Base-by-base conservation (phyloP, 1,284 basidiomycete genomes). In the Ustilago cynodontis region DNA sequence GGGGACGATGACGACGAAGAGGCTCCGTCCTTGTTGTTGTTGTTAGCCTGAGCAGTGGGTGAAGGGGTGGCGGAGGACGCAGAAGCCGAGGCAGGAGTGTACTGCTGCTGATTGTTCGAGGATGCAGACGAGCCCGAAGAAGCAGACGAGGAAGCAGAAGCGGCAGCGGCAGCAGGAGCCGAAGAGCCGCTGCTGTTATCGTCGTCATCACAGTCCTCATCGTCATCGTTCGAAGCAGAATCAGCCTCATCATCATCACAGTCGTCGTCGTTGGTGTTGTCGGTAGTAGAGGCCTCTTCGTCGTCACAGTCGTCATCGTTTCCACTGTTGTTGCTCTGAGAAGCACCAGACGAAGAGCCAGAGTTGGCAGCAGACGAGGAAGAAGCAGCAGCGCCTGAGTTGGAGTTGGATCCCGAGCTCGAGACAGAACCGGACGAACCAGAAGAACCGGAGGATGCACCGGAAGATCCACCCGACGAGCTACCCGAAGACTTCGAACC, bases 201-300 rank as follows among this genome's bases (percentile, higher is more conserved):
- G 0, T 71, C 63, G 6, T 77, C 69, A 31, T 57, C 55, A 18
- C 74, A 70, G 56, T 63, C 68, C 31, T 60, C 65, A 14, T 69
- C 65, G 24, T 65, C 59, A 26, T 22, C 10, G 22, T 28, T 45
- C 13, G 29, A n/a, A 10, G 49, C 43, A 24, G 43, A 52, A 1
- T 50, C 69, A 4, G 65, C 61, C 4, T 77, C 70, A 53, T 79
- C 73, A 39, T 68, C 66, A 3, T 68, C 64, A 13, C 71, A 49
- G 26, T 20, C 47, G 14, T 65, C 52, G 13, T 73, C 61, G 1
- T 68, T 47, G 24, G 8, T 13, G 0, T 68, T 43, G 24, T 8
- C 24, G 26, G 59, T 51, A n/a, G 65, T 50, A 5, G 58, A 59
- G 47, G 26, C 3, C 24, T 49, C 24, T 1, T 49, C 47, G 14